Base-by-base conservation (phyloP, 1,139 yeast species). In the Chernovozyma aurita region DNA sequence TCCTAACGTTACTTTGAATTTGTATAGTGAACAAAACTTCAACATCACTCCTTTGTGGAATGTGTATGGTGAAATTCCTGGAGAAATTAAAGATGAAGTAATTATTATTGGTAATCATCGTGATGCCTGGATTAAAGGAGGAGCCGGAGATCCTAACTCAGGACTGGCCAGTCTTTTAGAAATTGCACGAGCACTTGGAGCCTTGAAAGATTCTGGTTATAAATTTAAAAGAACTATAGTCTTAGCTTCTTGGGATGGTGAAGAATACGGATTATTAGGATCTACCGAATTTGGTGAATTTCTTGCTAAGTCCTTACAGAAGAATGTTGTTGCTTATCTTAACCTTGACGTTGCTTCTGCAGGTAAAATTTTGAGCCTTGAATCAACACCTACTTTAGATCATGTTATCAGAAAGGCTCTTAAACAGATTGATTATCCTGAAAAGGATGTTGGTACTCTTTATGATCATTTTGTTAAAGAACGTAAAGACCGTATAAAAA, bases 61-160 rank as follows among this genome's bases (percentile, higher is more conserved):
- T 42, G 75, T 70, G 7, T 68, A 68, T 42, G 76, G 73, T 9
- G 70, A 65, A 42, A 62, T 68, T 36, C 61, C 63, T 46, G 76
- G 75, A 26, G 62, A 57, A 42, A 61, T 52, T 31, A 49, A 52
- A 25, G 57, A 65, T 38, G 75, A 70, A 44, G 71, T 61, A 3
- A 63, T 70, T 33, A 47, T 70, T 21, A 59, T 70, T 45, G 76
- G 76, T 24, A 70, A 70, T 52, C 76, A 70, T 48, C 55, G 74
- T 40, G 76, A 70, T 46, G 73, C 75, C 3, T 70, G 76, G 76
- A 79, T 84, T 42, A 68, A 66, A 43, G 75, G 75, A 27, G 75
- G 75, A 20, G 76, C 75, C 1, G 72, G 73, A 9, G 76, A 70
- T 43, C 75, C 76, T 9, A 66, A 68, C 42, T 63, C 71, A 14